Conservation (phyloP, 2,329 filamentous ascomycete genomes). For the Chalaropsis thielavioides region DNA sequence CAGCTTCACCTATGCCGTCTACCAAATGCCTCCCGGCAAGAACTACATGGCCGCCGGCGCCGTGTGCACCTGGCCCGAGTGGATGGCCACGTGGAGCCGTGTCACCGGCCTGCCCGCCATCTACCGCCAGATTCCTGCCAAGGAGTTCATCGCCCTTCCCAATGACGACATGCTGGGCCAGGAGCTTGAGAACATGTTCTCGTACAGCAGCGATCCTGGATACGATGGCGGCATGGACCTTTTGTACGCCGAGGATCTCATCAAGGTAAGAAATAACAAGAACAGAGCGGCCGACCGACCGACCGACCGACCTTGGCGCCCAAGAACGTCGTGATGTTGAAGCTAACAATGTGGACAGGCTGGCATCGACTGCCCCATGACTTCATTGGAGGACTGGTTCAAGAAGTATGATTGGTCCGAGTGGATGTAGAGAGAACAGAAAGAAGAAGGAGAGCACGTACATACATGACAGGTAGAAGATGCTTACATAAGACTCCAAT, state of each 20-base stretch:
- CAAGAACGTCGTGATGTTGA: too few species aligned
- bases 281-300: too few species aligned
- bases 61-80: conserved; percentile 33
- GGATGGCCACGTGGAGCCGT: conserved; percentile 29
- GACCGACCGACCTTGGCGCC: too few species aligned
- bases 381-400: conserved; percentile 27
- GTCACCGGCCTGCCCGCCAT: conserved; percentile 24
- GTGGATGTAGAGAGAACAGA: conserved; percentile 1
- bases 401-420: conserved; percentile 26
- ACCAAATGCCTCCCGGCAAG: conserved; percentile 35
- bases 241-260: conserved; percentile 31
- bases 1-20: conserved; percentile 34
- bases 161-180: conserved; percentile 24
- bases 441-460: background rate
- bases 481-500: background rate
- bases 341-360: conserved; percentile 23
- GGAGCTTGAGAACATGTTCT: conserved; percentile 34
- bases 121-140: conserved; percentile 29
- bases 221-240: conserved; percentile 35
- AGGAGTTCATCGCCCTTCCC: conserved; percentile 28
- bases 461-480: background rate
- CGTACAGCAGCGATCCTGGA: conserved; percentile 33
- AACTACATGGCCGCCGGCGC: conserved; percentile 35
- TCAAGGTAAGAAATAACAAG: conserved; percentile 25
- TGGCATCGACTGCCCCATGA: conserved; percentile 33